Evolutionary conservation across 148 eudicot species (phyloP).

Genomic region (Rhododendron ovatum): DNA sequence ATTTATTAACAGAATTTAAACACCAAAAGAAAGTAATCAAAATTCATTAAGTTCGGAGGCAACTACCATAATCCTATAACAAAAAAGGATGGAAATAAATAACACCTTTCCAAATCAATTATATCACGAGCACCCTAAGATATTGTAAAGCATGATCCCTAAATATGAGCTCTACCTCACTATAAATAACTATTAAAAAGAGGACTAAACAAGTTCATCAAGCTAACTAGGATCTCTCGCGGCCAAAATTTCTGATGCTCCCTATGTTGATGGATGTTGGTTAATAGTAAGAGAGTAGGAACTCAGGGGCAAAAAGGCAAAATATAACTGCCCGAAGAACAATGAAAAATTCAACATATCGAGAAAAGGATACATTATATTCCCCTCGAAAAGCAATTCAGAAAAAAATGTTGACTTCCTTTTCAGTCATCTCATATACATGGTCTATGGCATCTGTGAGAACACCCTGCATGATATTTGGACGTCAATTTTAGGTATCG

Average conservation of each 20-base stretch:
- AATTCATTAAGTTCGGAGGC: neutral
- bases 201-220: neutral
- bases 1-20: too few relatives aligned
- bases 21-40: neutral
- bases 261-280: conserved; percentile 4
- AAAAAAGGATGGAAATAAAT: neutral
- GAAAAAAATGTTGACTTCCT: conserved; percentile 61
- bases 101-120: neutral
- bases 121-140: neutral
- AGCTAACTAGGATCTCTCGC: conserved; percentile 7
- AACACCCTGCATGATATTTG: conserved; percentile 62
- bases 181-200: neutral
- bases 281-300: neutral
- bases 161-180: neutral
- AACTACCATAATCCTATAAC: neutral
- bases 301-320: neutral
- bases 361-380: neutral
- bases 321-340: neutral
- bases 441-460: conserved; percentile 90
- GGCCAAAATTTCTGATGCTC: conserved; percentile 17
- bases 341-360: neutral
- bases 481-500: conserved; percentile 8
- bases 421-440: conserved; percentile 87
- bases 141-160: neutral
- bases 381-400: conserved; percentile 18